These are phyloP conservation scores for Cytospora mali DNA, from an alignment of 2,329 filamentous ascomycete genomes.

Conservation along the genomic window DNA sequence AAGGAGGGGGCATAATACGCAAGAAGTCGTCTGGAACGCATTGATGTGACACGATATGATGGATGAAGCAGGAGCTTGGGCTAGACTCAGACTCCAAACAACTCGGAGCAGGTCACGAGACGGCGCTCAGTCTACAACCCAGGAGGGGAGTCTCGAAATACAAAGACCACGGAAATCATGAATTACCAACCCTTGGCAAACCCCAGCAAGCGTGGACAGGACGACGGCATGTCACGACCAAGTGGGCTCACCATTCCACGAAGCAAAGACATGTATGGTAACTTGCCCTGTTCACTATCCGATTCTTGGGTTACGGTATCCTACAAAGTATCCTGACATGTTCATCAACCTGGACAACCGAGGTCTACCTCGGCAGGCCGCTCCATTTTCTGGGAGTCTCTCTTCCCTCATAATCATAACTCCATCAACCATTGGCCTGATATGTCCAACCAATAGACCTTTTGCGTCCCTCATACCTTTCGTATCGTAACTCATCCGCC, in stretches of 20 bases:
- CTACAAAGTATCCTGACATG: conserved; percentile 13
- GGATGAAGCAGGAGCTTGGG: not conserved
- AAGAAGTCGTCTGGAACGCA: not conserved
- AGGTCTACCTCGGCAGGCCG: not conserved
- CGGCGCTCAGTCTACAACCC: not conserved
- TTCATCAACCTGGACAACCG: not conserved
- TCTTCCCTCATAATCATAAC: not conserved
- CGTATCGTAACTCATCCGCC: conserved; percentile 3
- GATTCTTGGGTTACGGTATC: not conserved
- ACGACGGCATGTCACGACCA: not conserved
- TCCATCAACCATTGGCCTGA: not conserved
- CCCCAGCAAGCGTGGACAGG: not conserved
- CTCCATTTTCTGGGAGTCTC: not conserved
- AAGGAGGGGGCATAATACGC: conserved; percentile 41
- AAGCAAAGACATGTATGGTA: not conserved
- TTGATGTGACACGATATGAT: not conserved
- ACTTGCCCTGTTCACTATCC: not conserved
- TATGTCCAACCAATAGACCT: not conserved
- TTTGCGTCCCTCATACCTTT: not conserved
- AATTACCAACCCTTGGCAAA: not conserved
- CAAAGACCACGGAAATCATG: not conserved
- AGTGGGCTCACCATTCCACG: no score
- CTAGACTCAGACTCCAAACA: not conserved
- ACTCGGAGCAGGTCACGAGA: not conserved
- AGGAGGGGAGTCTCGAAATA: not conserved